Base-by-base conservation (phyloP, 805 yeast species). In the Hyphopichia homilentoma region DNA sequence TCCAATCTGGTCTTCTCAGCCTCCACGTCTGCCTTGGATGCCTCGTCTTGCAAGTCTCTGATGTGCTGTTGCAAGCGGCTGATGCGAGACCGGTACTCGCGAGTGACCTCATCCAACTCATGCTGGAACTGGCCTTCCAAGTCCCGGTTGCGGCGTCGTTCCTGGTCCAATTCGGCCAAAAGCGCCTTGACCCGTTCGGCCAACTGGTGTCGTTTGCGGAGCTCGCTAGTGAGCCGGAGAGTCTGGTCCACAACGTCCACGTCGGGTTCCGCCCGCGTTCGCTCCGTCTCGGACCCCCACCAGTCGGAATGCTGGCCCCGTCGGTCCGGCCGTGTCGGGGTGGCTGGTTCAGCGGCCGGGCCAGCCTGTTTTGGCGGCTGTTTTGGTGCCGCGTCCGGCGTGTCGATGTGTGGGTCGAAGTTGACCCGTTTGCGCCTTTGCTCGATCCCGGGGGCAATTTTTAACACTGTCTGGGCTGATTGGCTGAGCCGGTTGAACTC, bases 391-490 rank as follows among this genome's bases (percentile, higher is more conserved):
- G 11, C 28, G 13, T 11, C n/a, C 13, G 21, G 27, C 9, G 11
- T 31, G 13, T n/a, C 8, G 24, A 23, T 14, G 12, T 21, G 12
- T 11, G 34, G 36, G 25, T 43, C 33, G 21, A 48, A 44, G 5
- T 43, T 21, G 8, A 48, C 50, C 12, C 37, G 33, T 30, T 47
- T 39, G 12, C 25, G 13, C 16, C 17, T 26, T 19, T 24, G 26
- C 18, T 41, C 39, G 5, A 20, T 3, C 13, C 18, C 9, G 29
- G 22, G 18, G 14, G 4, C 30, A 4, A 41, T 35, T 11, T 38
- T 32, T 6, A 42, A 28, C 9, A 38, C 33, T 9, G 35, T 34
- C 29, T 35, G 33, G 8, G 53, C 51, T 6, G 55, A 49, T 7
- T 37, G 28, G 19, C 38, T 40, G 21, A 53, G 35, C 7, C 22